Evolutionary conservation across 345 rosid species (phyloP).

Genomic region (Gynandropsis gynandra): DNA sequence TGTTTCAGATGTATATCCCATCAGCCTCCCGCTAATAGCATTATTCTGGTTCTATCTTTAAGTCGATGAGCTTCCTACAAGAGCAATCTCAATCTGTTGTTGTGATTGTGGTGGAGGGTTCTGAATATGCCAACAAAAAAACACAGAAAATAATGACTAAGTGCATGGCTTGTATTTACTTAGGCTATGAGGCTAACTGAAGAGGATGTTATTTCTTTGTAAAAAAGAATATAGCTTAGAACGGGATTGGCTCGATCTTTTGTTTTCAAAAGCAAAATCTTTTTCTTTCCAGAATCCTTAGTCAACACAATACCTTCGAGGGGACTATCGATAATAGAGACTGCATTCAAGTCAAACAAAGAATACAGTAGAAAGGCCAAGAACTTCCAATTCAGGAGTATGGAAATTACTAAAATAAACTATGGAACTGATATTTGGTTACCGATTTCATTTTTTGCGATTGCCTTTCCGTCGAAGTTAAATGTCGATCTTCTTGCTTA

Average conservation of each 20-base stretch:
- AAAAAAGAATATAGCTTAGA: constrained; percentile 33
- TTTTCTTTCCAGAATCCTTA: constrained; percentile 54
- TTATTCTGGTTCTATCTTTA: constrained; percentile 35
- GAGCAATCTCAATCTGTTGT: constrained; percentile 27
- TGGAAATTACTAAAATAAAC: neutral
- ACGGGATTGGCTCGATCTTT: constrained; percentile 35
- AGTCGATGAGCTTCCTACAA: constrained; percentile 27
- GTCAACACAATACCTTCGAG: constrained; percentile 39
- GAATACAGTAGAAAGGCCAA: neutral
- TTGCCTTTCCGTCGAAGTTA: constrained; percentile 31
- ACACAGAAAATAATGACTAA: constrained; percentile 16
- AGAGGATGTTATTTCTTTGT: constrained; percentile 4
- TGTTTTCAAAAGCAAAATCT: constrained; percentile 41
- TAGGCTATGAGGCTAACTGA: neutral
- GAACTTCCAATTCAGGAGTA: neutral
- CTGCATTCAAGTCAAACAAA: constrained; percentile 23
- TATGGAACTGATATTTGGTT: constrained; percentile 10
- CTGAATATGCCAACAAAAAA: constrained; percentile 24
- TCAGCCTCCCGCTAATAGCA: constrained; percentile 44
- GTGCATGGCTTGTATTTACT: constrained; percentile 1
- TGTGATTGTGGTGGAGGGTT: constrained; percentile 26
- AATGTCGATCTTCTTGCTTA: constrained; percentile 31
- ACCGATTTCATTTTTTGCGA: constrained; percentile 30
- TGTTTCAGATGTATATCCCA: constrained; percentile 40
- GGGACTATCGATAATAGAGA: constrained; percentile 31